Percentiles rank a stretch among this genome's conserved stretches.
phyloP scores from a whole-genome alignment of 129 eudicot species.

The Arctium minus region DNA sequence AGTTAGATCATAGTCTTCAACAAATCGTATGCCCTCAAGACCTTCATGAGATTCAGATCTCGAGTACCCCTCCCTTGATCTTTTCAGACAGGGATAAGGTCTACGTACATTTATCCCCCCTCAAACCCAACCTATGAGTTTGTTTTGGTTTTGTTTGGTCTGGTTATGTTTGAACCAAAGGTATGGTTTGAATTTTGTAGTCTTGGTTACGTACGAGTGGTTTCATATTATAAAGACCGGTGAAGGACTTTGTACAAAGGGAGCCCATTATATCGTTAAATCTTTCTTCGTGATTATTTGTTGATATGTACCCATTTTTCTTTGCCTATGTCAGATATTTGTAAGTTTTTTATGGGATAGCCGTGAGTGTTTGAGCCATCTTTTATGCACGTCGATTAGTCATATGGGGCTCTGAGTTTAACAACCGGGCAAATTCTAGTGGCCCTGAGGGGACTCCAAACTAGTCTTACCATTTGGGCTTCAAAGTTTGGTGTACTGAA shows the following conservation, averaged over 20 bases:
- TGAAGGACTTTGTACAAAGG: neutral
- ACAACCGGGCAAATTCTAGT: too few relatives aligned
- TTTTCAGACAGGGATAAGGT: neutral
- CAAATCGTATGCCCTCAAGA: neutral
- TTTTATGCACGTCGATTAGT: neutral
- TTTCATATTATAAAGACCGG: neutral
- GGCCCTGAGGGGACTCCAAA: too few relatives aligned
- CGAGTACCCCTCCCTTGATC: neutral
- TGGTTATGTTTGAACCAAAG: neutral
- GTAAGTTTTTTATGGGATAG: neutral
- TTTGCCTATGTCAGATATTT: neutral
- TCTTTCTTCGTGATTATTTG: neutral
- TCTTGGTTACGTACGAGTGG: neutral
- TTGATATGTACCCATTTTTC: neutral
- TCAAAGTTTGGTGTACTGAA: neutral
- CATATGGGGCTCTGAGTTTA: neutral
- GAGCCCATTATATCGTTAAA: neutral
- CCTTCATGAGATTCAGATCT: neutral
- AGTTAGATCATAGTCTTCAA: constrained; percentile 54
- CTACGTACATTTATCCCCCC: neutral
- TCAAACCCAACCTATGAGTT: neutral
- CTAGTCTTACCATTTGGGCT: too few relatives aligned
- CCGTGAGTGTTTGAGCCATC: neutral
- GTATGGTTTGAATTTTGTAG: neutral
- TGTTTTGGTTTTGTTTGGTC: neutral